These are phyloP conservation scores for Triangularia setosa DNA, from an alignment of 2,329 filamentous ascomycete species.

Conservation along the genomic window DNA sequence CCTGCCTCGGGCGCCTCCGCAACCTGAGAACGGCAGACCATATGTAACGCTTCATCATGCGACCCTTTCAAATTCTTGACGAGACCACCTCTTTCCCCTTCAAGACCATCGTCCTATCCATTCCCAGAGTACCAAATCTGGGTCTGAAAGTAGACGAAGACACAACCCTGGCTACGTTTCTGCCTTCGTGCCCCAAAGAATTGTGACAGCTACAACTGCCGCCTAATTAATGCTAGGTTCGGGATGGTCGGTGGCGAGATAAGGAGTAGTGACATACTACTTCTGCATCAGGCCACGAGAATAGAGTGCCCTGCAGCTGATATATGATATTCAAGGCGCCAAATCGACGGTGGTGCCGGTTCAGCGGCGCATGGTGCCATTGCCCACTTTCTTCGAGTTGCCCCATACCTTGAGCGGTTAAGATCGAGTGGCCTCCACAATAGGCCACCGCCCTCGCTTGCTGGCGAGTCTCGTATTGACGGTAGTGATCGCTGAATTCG, in stretches of 20 bases:
- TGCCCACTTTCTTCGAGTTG: neutral
- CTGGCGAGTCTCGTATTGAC: neutral
- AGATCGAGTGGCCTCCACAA: neutral
- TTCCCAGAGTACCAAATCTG: neutral
- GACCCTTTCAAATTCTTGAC: neutral
- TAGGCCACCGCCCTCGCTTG: neutral
- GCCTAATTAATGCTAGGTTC: neutral
- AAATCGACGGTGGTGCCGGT: neutral
- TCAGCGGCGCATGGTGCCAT: neutral
- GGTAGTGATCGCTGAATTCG: neutral
- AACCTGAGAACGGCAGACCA: neutral
- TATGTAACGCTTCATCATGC: neutral
- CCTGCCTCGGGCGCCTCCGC: too few relatives aligned
- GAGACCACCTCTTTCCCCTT: neutral
- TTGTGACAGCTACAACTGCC: neutral
- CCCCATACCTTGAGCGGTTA: neutral
- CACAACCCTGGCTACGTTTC: neutral
- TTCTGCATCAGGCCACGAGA: neutral
- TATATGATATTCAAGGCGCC: neutral
- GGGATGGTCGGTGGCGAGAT: neutral
- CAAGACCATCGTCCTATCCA: neutral
- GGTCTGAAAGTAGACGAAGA: neutral
- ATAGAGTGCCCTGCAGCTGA: neutral
- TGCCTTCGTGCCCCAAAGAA: neutral
- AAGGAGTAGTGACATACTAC: neutral